Evolutionary conservation across 2,329 filamentous ascomycete species (phyloP).

Genomic region (Colletotrichum cereale): DNA sequence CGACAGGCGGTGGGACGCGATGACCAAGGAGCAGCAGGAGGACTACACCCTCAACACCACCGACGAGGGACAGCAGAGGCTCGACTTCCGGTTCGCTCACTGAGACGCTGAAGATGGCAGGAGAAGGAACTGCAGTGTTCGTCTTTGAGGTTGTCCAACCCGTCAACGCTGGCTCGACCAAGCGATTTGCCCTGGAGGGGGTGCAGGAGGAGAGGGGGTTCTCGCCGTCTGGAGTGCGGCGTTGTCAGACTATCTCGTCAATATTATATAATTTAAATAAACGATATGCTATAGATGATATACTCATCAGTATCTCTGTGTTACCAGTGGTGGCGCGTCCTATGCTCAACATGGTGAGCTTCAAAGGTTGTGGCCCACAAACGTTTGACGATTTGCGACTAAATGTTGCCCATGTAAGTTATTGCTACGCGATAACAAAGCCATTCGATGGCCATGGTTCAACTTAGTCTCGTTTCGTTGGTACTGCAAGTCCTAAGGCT

Average conservation of each 20-base stretch:
- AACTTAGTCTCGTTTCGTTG: too few relatives aligned
- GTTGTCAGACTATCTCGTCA: not conserved
- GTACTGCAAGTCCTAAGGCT: too few relatives aligned
- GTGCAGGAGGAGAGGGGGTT: not conserved
- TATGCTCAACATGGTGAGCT: too few relatives aligned
- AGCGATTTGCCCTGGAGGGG: not conserved
- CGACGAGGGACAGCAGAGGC: constrained; percentile 66
- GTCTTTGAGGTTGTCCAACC: not conserved
- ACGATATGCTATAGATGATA: not conserved
- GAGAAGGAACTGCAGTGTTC: accelerated
- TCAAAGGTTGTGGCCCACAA: too few relatives aligned
- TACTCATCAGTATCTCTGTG: too few relatives aligned
- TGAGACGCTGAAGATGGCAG: constrained; percentile 41
- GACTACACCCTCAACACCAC: constrained; percentile 62
- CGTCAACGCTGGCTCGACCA: too few relatives aligned
- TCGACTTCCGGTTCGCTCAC: constrained; percentile 67
- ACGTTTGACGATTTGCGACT: too few relatives aligned
- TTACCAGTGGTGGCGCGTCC: not conserved
- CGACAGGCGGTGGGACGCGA: constrained; percentile 56
- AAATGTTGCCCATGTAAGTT: too few relatives aligned
- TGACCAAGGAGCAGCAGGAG: constrained; percentile 60
- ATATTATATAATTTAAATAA: not conserved
- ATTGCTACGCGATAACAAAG: too few relatives aligned
- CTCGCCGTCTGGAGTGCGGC: not conserved
- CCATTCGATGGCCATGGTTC: too few relatives aligned